A percentile compares a stretch with the other conserved stretches of the same genome.
Evolutionary conservation across 2,329 filamentous ascomycete genomes (phyloP).

Genomic region (Aspergillus spinulosporus): DNA sequence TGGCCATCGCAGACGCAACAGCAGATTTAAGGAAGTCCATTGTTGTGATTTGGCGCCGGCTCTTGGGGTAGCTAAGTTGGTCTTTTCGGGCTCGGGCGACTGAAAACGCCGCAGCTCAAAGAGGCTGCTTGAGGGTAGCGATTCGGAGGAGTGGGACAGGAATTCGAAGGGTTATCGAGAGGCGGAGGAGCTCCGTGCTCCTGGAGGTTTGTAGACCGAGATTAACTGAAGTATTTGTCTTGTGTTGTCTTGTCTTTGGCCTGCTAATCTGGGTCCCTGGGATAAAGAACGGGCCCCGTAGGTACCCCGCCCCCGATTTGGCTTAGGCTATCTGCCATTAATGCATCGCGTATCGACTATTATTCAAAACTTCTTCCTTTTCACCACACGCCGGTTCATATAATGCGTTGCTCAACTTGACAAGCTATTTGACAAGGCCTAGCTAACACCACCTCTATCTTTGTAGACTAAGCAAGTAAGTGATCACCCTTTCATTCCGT

Average conservation of each 20-base stretch:
- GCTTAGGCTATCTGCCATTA: slow-evolving; percentile 20
- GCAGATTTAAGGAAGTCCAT: slow-evolving; percentile 99
- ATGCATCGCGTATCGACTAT: not conserved
- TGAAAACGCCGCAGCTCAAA: not conserved
- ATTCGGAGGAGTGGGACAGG: not conserved
- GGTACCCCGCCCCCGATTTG: slow-evolving; percentile 25
- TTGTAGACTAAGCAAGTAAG: no score
- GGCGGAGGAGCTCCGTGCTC: no score
- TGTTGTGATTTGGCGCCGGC: slow-evolving; percentile 13
- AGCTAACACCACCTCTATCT: no score
- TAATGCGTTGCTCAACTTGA: no score
- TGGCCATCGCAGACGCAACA: slow-evolving; percentile 92
- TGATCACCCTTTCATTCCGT: no score
- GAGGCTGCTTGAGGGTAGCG: not conserved
- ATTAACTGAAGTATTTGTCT: no score
- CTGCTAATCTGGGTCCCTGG: not conserved
- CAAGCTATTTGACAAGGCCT: no score
- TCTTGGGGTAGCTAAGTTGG: not conserved
- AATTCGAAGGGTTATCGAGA: no score
- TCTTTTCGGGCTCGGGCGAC: slow-evolving; percentile 10
- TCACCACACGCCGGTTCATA: not conserved
- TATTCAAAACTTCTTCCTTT: not conserved
- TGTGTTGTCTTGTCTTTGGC: not conserved
- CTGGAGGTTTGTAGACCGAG: no score
- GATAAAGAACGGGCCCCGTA: slow-evolving; percentile 5